A percentile compares a stretch with the other conserved stretches of the same genome.
phyloP scores from a whole-genome alignment of 768 basidiomycete genomes.

The Mycena rosella region DNA sequence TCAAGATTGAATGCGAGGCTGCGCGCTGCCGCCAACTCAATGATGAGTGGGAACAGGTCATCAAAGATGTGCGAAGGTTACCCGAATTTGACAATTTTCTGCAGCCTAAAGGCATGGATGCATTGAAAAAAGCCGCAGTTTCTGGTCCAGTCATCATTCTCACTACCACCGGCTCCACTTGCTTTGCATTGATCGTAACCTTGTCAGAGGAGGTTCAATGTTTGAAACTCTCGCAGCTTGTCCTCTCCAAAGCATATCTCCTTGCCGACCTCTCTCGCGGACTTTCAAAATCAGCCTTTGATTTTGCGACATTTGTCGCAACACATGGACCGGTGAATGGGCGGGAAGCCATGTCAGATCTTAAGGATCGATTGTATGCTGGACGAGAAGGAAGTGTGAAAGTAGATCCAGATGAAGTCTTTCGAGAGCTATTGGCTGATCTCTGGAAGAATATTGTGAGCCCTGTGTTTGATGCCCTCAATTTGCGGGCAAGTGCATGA shows the following conservation, averaged over 20 bases:
- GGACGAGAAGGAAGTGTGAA: background rate
- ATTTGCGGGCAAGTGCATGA: background rate
- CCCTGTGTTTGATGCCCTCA: background rate
- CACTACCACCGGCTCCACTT: background rate
- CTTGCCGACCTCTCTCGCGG: background rate
- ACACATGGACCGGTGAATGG: background rate
- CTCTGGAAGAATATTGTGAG: background rate
- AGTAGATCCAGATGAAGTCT: background rate
- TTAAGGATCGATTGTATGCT: background rate
- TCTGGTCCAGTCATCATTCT: slow-evolving; percentile 31
- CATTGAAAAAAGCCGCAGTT: background rate
- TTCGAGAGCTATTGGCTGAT: background rate
- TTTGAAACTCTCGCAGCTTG: background rate
- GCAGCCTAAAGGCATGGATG: slow-evolving; percentile 16
- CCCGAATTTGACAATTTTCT: slow-evolving; percentile 41
- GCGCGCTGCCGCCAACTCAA: slow-evolving; percentile 33
- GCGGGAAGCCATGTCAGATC: too few species aligned
- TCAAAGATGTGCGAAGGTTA: slow-evolving; percentile 27
- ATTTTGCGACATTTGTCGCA: background rate
- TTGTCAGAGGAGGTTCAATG: background rate
- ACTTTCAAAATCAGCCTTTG: background rate
- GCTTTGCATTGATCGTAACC: slow-evolving; percentile 23
- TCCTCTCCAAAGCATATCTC: background rate
- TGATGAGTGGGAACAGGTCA: slow-evolving; percentile 34
- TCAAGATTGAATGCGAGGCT: slow-evolving; percentile 33